Evolutionary conservation across 2,329 filamentous ascomycete species (phyloP), one percentile per base, ranked within the genome.

Genomic region (Fusarium stilboides): DNA sequence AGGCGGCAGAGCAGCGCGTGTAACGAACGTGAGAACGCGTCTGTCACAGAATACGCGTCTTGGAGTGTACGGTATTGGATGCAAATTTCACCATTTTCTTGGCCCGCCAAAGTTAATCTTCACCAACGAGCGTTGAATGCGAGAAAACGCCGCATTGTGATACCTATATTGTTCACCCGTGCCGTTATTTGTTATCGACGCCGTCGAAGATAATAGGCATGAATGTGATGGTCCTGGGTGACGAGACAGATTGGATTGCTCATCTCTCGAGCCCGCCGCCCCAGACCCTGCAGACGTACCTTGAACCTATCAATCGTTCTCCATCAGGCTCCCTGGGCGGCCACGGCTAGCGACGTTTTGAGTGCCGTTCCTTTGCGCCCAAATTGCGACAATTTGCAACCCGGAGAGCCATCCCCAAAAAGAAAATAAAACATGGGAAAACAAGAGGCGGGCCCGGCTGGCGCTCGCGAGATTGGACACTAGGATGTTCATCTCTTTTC

Each of bases 351-450:
- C 34, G 56, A 40, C 40, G 47, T 58, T 43, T 34, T 52, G 58
- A 34, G 46, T 36, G 52, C 26, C 37, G 33, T 47, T 36, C 37
- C 42, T 28, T 39, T 55, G 31, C 36, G 56, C 55, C 50, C 54
- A 70, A 68, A 70, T 70, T 70, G 37, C 62, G 51, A 68, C 59
- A 70, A 70, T 68, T 70, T 70, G 36, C 42, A 59, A 33, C 28
- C 40, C 52, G 53, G 62, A 65, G 56, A 63, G 44, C 52, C 54
- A 68, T 56, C 49, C 62, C 62, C 52, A 39, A 70, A 70, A 63
- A 55, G 57, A 64, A 56, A 44, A 51, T 43, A 52, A 57, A 70
- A 67, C 65, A 57, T 40, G 26, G 58, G 45, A 59, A 64, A 59
- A 67, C 47, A 47, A 31, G 50, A 59, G 61, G 45, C 40, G 50